These are phyloP conservation scores for Fagus sylvatica DNA, from an alignment of 306 rosid species.

Conservation along the genomic window DNA sequence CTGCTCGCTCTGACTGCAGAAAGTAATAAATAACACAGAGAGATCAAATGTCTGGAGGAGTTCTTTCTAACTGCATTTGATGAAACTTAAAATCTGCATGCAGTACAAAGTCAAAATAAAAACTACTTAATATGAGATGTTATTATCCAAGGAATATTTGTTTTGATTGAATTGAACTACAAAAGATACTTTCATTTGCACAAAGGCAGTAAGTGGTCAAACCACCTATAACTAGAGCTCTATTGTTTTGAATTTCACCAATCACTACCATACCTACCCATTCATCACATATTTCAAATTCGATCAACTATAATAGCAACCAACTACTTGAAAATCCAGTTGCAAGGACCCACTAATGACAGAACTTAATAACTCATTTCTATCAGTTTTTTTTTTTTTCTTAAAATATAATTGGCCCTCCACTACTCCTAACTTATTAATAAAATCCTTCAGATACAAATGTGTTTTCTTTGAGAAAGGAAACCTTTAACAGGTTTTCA, in stretches of 20 bases:
- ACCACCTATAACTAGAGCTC: neutral
- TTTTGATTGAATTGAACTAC: neutral
- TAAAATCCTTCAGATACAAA: neutral
- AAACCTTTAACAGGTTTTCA: neutral
- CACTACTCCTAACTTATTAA: neutral
- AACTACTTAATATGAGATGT: neutral
- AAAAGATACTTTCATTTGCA: neutral
- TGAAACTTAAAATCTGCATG: neutral
- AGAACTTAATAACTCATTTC: neutral
- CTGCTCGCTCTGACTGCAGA: constrained; percentile 66
- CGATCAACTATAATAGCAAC: neutral
- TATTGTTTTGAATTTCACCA: neutral
- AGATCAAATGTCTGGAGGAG: constrained; percentile 1
- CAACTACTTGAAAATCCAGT: neutral
- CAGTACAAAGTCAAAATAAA: neutral
- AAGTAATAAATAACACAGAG: constrained; percentile 13
- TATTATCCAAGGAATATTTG: neutral
- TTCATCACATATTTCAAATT: neutral
- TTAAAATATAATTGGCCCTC: neutral
- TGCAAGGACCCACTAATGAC: neutral
- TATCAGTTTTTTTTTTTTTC: neutral
- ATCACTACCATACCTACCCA: neutral
- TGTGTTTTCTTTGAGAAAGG: neutral
- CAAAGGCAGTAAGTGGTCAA: neutral
- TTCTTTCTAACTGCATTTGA: neutral